A percentile compares a stretch with the other conserved stretches of the same genome.
Evolutionary conservation across 306 rosid species (phyloP).

Genomic region (Dalbergia cochinchinensis): DNA sequence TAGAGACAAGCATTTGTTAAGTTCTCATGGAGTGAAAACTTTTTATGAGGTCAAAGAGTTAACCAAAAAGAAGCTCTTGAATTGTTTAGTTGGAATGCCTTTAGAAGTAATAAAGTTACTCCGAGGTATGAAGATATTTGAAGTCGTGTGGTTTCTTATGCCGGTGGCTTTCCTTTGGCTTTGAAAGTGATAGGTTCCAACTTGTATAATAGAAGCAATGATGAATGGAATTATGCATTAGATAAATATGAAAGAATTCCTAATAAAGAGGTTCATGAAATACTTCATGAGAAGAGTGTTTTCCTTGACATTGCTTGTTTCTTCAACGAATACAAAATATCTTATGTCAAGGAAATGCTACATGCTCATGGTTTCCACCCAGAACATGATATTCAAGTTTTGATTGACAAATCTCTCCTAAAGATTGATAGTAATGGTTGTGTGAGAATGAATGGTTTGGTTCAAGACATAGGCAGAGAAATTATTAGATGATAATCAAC

Average conservation of each 20-base stretch:
- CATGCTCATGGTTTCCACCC: background rate
- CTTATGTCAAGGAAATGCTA: slow-evolving; percentile 3
- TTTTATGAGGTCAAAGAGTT: background rate
- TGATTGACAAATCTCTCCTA: background rate
- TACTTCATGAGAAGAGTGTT: background rate
- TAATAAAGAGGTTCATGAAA: background rate
- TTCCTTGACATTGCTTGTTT: too few relatives aligned
- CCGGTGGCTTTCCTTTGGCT: background rate
- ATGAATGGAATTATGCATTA: slow-evolving; percentile 17
- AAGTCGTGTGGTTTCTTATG: background rate
- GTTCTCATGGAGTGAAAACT: background rate
- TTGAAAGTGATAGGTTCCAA: slow-evolving; percentile 25
- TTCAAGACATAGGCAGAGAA: slow-evolving; percentile 30
- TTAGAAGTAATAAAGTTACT: background rate
- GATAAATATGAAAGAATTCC: slow-evolving; percentile 16
- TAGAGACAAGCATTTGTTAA: background rate
- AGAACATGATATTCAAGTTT: background rate
- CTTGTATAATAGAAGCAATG: background rate
- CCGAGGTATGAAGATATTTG: background rate
- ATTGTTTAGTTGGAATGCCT: slow-evolving; percentile 17
- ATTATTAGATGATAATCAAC: slow-evolving; percentile 4
- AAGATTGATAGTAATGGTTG: background rate
- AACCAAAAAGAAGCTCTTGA: background rate
- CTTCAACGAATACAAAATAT: background rate
- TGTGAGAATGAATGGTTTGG: background rate